Evolutionary conservation across 2,329 filamentous ascomycete species (phyloP).

Genomic region (Lojkania enalia): DNA sequence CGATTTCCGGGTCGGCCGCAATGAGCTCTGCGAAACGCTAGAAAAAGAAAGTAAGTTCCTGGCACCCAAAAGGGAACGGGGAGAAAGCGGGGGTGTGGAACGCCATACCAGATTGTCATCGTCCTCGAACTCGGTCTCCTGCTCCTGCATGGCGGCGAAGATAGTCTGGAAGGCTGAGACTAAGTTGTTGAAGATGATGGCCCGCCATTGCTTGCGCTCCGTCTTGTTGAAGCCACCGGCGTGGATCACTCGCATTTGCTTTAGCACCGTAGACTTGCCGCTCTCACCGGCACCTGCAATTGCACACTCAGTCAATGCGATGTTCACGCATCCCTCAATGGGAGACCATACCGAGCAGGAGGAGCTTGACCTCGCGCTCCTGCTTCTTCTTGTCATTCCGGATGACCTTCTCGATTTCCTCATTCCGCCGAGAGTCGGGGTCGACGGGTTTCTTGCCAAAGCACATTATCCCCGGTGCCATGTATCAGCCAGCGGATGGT

Average conservation of each 20-base stretch:
- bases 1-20: constrained; percentile 79
- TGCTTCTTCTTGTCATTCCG: constrained; percentile 85
- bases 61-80: not conserved
- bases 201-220: constrained; percentile 91
- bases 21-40: constrained; percentile 80
- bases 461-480: constrained; percentile 53
- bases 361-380: constrained; percentile 86
- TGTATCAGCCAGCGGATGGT: constrained; percentile 21
- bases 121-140: constrained; percentile 76
- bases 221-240: constrained; percentile 85
- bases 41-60: constrained; percentile 18
- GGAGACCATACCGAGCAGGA: constrained; percentile 75
- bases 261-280: constrained; percentile 94
- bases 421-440: constrained; percentile 55
- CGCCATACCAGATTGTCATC: constrained; percentile 74
- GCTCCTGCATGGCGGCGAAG: constrained; percentile 86
- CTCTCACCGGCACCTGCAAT: constrained; percentile 84
- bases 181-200: constrained; percentile 94
- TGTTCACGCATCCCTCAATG: not conserved
- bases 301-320: constrained; percentile 31
- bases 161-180: constrained; percentile 90
- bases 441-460: constrained; percentile 56
- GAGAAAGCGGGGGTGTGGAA: not conserved
- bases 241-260: constrained; percentile 99
- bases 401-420: constrained; percentile 83